Conservation (phyloP, 2,329 filamentous ascomycete genomes). For the Beauveria australis region DNA sequence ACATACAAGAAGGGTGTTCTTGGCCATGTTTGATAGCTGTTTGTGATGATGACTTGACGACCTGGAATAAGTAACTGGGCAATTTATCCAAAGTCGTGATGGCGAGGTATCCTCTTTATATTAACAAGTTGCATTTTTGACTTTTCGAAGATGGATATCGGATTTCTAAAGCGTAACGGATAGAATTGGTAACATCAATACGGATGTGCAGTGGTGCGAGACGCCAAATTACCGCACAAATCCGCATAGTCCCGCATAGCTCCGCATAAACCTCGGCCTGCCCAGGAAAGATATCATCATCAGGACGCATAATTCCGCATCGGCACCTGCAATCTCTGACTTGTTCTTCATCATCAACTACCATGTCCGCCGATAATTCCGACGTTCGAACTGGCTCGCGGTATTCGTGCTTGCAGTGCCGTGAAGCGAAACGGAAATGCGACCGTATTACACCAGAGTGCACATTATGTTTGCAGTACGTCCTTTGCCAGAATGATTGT, state of each 20-base stretch:
- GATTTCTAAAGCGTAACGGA: neutral
- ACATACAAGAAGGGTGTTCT: slow-evolving; percentile 4
- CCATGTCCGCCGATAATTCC: neutral
- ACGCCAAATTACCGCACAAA: neutral
- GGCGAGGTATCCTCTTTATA: neutral
- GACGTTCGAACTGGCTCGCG: neutral
- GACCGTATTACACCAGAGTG: slow-evolving; percentile 2
- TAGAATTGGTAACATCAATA: neutral
- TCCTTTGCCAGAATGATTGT: neutral
- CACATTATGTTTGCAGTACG: slow-evolving; percentile 3
- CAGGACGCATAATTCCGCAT: neutral
- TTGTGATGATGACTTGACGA: neutral
- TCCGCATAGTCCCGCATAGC: neutral
- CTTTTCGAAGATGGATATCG: no score
- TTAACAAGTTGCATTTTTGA: neutral
- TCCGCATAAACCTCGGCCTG: slow-evolving; percentile 1
- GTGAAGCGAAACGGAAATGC: slow-evolving; percentile 5
- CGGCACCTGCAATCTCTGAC: neutral
- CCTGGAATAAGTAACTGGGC: neutral
- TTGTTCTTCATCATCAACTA: neutral
- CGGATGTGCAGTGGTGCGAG: neutral
- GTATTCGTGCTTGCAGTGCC: slow-evolving; percentile 1
- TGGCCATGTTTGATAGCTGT: neutral
- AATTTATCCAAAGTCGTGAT: neutral
- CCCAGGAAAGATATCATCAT: neutral